Evolutionary conservation across 768 basidiomycete genomes (phyloP).

Genomic region (Xanthoconium purpureum): DNA sequence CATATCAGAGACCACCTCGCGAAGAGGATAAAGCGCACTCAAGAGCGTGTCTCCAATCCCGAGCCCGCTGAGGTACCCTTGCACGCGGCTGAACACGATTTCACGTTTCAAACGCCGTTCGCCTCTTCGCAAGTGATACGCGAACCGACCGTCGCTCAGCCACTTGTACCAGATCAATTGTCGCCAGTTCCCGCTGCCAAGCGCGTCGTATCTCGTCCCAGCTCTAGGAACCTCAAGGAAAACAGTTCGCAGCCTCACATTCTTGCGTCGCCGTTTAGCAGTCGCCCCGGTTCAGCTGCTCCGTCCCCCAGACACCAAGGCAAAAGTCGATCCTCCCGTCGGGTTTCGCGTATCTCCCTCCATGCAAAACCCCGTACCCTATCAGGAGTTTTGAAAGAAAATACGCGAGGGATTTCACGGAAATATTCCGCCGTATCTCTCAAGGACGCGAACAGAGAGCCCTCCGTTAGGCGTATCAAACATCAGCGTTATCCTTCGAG

Average conservation of each 20-base stretch:
- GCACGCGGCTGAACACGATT: conserved; percentile 11
- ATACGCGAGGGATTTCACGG: conserved; percentile 10
- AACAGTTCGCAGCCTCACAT: conserved; percentile 26
- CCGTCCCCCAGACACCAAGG: conserved; percentile 34
- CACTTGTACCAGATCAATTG: conserved; percentile 32
- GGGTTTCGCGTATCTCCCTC: conserved; percentile 17
- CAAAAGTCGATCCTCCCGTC: conserved; percentile 8
- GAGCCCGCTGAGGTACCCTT: neutral
- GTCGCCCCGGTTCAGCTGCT: conserved; percentile 40
- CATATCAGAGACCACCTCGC: conserved; percentile 21
- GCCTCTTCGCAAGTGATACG: conserved; percentile 20
- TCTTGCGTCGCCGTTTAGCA: conserved; percentile 47
- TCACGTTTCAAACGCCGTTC: conserved; percentile 30
- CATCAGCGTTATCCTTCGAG: conserved; percentile 20
- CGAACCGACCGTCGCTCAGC: conserved; percentile 23
- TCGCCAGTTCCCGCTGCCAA: conserved; percentile 42
- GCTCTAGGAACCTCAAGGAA: conserved; percentile 41
- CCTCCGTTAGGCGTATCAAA: conserved; percentile 9
- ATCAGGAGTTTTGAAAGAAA: conserved; percentile 29
- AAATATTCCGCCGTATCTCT: conserved; percentile 19
- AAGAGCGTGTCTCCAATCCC: conserved; percentile 7
- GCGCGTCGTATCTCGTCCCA: conserved; percentile 37
- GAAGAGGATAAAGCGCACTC: conserved; percentile 35
- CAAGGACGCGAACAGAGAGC: conserved; percentile 12
- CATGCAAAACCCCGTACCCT: conserved; percentile 40